phyloP scores from a whole-genome alignment of 345 rosid genomes.

The Psidium friedrichsthalianum region DNA sequence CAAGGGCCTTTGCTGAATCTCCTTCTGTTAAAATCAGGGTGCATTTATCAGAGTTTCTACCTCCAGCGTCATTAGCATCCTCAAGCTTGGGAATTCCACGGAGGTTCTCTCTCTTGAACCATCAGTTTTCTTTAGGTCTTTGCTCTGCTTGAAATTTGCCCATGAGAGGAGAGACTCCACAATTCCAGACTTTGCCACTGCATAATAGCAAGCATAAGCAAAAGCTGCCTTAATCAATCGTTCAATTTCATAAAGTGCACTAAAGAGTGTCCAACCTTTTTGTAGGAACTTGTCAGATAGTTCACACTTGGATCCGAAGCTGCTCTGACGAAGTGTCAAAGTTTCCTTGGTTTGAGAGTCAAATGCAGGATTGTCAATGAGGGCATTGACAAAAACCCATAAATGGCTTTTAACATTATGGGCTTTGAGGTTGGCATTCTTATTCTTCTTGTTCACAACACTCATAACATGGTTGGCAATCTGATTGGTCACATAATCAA shows the following conservation, averaged over 20 bases:
- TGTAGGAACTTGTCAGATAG: conserved; percentile 71
- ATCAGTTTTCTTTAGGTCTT: conserved; percentile 88
- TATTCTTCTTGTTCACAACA: conserved; percentile 77
- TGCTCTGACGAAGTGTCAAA: conserved; percentile 90
- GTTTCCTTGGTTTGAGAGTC: conserved; percentile 99
- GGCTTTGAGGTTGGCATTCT: conserved; percentile 64
- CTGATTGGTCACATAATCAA: conserved; percentile 88
- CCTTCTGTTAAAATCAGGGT: conserved; percentile 97
- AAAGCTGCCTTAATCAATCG: neutral
- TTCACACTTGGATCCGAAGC: conserved; percentile 90
- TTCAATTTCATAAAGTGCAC: neutral
- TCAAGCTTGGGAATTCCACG: conserved; percentile 63
- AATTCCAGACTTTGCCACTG: conserved; percentile 80
- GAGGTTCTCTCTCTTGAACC: conserved; percentile 57
- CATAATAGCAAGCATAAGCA: neutral
- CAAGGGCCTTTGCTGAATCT: conserved; percentile 95
- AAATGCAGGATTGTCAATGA: conserved; percentile 97
- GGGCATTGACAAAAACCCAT: conserved; percentile 96
- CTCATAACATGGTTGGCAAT: conserved; percentile 61
- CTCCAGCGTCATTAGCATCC: conserved; percentile 93
- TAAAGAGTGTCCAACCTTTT: conserved; percentile 36
- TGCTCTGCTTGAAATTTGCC: conserved; percentile 81
- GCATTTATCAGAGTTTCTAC: conserved; percentile 59
- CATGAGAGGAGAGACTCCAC: conserved; percentile 74
- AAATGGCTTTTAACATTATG: conserved; percentile 81